These are phyloP conservation scores for Podaxis sp. DNA, from an alignment of 768 basidiomycete species.

Conservation along the genomic window DNA sequence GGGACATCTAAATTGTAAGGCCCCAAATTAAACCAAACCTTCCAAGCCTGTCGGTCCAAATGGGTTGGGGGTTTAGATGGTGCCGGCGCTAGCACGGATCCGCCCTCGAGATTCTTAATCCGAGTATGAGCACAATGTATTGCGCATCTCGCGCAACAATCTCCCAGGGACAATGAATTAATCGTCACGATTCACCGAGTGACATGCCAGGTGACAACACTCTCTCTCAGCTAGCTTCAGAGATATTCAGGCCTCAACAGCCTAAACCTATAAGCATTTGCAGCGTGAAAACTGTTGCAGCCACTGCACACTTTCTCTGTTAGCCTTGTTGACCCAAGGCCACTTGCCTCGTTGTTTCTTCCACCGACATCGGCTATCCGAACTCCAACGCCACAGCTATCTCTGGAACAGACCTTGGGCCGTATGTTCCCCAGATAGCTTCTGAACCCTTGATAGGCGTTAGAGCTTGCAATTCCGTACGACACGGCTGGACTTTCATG, in stretches of 20 bases:
- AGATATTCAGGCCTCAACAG: neutral
- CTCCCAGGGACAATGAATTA: neutral
- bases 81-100: no score
- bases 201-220: neutral
- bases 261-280: neutral
- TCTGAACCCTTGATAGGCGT: constrained; percentile 9
- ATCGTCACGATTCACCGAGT: neutral
- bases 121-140: neutral
- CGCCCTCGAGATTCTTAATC: neutral
- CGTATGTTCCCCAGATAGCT: neutral
- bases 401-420: neutral
- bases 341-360: neutral
- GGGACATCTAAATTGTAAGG: no score
- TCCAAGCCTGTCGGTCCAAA: no score
- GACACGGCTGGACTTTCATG: neutral
- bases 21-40: no score
- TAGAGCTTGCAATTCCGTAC: neutral
- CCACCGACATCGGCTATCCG: constrained; percentile 9
- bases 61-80: no score
- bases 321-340: neutral
- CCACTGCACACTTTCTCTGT: neutral
- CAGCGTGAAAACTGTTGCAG: neutral
- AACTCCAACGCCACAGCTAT: neutral
- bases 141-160: neutral
- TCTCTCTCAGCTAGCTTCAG: neutral